These are phyloP conservation scores for Sarocladium brachiariae DNA, from an alignment of 2,329 filamentous ascomycete genomes.

Conservation along the genomic window DNA sequence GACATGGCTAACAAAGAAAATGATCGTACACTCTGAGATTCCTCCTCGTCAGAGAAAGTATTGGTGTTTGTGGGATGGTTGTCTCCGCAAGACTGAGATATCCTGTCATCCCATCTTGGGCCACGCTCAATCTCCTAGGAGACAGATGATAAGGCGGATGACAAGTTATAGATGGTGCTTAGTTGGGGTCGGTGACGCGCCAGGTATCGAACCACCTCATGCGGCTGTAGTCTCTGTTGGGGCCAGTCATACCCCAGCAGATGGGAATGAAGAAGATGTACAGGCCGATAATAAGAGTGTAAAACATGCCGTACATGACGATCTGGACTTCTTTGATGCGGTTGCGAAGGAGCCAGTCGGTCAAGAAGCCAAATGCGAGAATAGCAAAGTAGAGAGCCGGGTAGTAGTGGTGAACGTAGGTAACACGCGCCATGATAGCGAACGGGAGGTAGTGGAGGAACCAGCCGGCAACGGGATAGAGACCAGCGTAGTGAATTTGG, in stretches of 20 bases:
- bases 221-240: conserved; percentile 77
- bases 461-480: conserved; percentile 93
- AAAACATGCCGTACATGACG: conserved; percentile 66
- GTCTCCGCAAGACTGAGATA: no score
- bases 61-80: no score
- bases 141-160: background rate
- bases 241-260: conserved; percentile 90
- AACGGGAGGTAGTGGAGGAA: conserved; percentile 95
- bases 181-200: conserved; percentile 62
- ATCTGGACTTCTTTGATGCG: conserved; percentile 58
- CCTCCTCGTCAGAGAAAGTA: background rate
- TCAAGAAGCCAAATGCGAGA: conserved; percentile 76
- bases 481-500: conserved; percentile 85
- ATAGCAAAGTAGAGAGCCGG: conserved; percentile 97
- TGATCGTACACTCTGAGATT: background rate
- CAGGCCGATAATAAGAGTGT: conserved; percentile 66
- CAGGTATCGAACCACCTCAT: conserved; percentile 90
- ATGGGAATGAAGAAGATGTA: conserved; percentile 91
- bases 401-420: conserved; percentile 99
- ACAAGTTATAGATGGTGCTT: background rate
- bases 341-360: conserved; percentile 73
- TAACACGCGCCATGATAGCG: conserved; percentile 95
- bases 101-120: no score
- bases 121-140: no score
- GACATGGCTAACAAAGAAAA: background rate